Evolutionary conservation across 2,329 filamentous ascomycete genomes (phyloP).

Genomic region (Pezicula carpinea): DNA sequence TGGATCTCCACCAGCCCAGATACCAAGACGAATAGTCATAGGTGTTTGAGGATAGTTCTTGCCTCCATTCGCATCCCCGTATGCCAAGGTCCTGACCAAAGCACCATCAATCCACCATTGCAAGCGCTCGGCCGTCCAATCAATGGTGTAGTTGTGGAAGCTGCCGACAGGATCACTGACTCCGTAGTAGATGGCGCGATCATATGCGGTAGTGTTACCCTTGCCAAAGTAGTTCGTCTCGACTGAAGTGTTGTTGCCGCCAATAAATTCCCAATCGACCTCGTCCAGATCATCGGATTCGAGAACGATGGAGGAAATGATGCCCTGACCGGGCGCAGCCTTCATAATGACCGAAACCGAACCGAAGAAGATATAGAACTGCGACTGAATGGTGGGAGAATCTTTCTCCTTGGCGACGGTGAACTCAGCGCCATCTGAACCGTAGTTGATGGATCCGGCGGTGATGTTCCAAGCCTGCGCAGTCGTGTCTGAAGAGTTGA

Average conservation of each 20-base stretch:
- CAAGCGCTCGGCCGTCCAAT: conserved; percentile 64
- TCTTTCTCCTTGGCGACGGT: conserved; percentile 66
- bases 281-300: conserved; percentile 82
- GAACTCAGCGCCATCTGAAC: conserved; percentile 63
- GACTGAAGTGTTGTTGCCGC: conserved; percentile 56
- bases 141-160: conserved; percentile 66
- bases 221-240: conserved; percentile 77
- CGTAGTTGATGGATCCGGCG: conserved; percentile 60
- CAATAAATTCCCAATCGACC: conserved; percentile 82
- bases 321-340: conserved; percentile 67
- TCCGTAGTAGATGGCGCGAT: conserved; percentile 61
- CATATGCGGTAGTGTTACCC: conserved; percentile 66
- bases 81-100: conserved; percentile 58
- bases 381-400: conserved; percentile 72
- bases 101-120: conserved; percentile 67
- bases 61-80: conserved; percentile 56
- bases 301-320: conserved; percentile 79
- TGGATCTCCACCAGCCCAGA: conserved; percentile 60
- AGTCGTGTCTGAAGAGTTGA: conserved; percentile 52
- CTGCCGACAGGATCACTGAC: conserved; percentile 53
- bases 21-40: conserved; percentile 64
- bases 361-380: conserved; percentile 85
- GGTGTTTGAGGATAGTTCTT: conserved; percentile 71
- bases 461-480: conserved; percentile 63
- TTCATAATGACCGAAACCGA: conserved; percentile 74